A percentile compares a stretch with the other conserved stretches of the same genome.
Conservation (phyloP, 768 basidiomycete species). For the Zangia roseola region DNA sequence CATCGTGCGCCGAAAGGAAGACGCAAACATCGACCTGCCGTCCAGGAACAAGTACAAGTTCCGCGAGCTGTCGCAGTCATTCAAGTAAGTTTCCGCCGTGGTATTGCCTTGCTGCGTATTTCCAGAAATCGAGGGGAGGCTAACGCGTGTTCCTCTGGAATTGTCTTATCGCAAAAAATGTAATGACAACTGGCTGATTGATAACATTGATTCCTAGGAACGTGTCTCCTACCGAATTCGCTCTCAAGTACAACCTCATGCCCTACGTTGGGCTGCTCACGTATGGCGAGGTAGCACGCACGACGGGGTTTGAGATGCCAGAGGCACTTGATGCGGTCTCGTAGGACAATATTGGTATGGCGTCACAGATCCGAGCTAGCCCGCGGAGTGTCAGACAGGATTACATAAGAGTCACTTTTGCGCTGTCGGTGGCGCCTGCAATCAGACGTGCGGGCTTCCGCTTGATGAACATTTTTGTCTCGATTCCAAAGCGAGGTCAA, state of each 20-base stretch:
- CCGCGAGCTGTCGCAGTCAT: slow-evolving; percentile 68
- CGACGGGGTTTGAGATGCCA: slow-evolving; percentile 37
- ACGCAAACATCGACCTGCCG: slow-evolving; percentile 53
- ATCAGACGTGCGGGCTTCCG: slow-evolving; percentile 8
- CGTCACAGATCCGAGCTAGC: slow-evolving; percentile 7
- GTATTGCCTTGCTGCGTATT: background rate
- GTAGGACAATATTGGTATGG: slow-evolving; percentile 14
- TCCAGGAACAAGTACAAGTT: slow-evolving; percentile 82
- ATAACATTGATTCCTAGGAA: slow-evolving; percentile 44
- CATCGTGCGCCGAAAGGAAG: slow-evolving; percentile 78
- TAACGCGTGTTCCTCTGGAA: slow-evolving; percentile 20
- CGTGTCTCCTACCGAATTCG: slow-evolving; percentile 62
- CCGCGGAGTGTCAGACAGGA: slow-evolving; percentile 15
- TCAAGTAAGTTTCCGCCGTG: slow-evolving; percentile 56
- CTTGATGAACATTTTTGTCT: slow-evolving; percentile 1
- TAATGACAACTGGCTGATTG: background rate
- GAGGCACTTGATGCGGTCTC: slow-evolving; percentile 33
- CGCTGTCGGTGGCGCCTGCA: slow-evolving; percentile 12
- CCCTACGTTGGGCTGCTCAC: slow-evolving; percentile 81
- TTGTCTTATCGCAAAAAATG: slow-evolving; percentile 14
- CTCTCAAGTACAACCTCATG: slow-evolving; percentile 87
- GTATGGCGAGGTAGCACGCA: slow-evolving; percentile 69
- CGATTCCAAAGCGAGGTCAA: slow-evolving; percentile 1
- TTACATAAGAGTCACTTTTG: slow-evolving; percentile 20
- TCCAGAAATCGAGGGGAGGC: slow-evolving; percentile 6